Base-by-base conservation (phyloP, 305 asterid species). In the Petunia hybrid region DNA sequence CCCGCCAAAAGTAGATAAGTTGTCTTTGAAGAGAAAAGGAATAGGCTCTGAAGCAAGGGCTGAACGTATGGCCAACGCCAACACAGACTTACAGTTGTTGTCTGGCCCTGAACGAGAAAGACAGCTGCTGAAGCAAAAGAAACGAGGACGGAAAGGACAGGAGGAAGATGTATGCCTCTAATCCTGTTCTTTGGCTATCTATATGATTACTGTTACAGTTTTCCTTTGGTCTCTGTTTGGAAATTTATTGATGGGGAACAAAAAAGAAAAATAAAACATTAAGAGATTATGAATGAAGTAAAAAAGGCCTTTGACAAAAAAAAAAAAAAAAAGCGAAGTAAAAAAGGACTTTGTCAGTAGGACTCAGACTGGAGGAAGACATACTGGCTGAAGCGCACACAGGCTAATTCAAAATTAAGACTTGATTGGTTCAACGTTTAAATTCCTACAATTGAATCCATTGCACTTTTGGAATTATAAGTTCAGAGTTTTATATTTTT, bases 21-120 rank as follows among this genome's bases (percentile, higher is more conserved):
- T 96, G 85, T 89, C 91, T 14, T 76, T 96, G 86, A 96, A 89
- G 93, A 93, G 90, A 87, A 96, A 87, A 78, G 99, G 99, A 80
- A 80, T 96, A 81, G 99, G 99, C 75, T 96, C 99, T 10, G 93
- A 94, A 87, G 97, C 91, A 66, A 93, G 92, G 86, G 97, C 97
- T 77, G 97, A 92, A 82, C 97, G 89, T 78, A 79, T 93, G 91
- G 95, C 89, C 85, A 91, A 87, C 84, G 93, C 98, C 66, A 94
- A 96, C 86, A 86, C 93, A 79, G 98, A 96, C 88, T 87, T 94
- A 84, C 98, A 93, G 90, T 91, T 96, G 89, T 89, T 93, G 85
- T 91, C 89, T 70, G 95, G 88, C 80, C 97, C 92, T 66, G 99
- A 96, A 87, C 88, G 98, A 57, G 95, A 88, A 83, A 90, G 97